These are phyloP conservation scores for Kuraishia borneana DNA, from an alignment of 805 yeast species.

Conservation along the genomic window DNA sequence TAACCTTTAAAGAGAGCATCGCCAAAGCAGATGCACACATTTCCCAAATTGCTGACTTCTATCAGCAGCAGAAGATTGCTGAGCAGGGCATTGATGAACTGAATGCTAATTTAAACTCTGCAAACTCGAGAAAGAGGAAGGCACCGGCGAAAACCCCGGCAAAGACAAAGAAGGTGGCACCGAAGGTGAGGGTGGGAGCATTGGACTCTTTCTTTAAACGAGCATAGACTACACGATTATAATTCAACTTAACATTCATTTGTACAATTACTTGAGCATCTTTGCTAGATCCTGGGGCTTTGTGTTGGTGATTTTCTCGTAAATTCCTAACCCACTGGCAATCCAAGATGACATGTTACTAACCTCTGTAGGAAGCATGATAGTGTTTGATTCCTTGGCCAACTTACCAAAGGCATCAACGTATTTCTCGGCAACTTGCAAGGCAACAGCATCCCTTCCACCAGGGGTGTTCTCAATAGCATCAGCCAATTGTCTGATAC, in stretches of 20 bases:
- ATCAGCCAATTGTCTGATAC: constrained; percentile 50
- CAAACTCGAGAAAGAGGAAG: constrained; percentile 12
- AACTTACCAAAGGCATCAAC: constrained; percentile 72
- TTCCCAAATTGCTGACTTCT: constrained; percentile 10
- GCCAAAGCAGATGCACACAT: constrained; percentile 6
- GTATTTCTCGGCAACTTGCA: constrained; percentile 77
- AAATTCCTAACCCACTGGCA: constrained; percentile 69
- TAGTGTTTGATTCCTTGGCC: constrained; percentile 73
- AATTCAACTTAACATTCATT: background rate
- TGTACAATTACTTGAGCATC: constrained; percentile 1
- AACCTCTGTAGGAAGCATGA: constrained; percentile 66
- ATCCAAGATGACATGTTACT: constrained; percentile 66
- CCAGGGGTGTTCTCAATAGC: constrained; percentile 62
- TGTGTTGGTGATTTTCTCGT: constrained; percentile 33
- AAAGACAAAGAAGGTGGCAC: constrained; percentile 19
- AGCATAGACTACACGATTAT: background rate
- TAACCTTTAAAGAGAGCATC: constrained; percentile 10
- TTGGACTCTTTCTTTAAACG: constrained; percentile 50
- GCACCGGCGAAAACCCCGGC: constrained; percentile 14
- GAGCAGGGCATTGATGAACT: constrained; percentile 19
- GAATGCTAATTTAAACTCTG: constrained; percentile 13
- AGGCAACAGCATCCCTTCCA: constrained; percentile 64
- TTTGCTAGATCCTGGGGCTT: constrained; percentile 2
- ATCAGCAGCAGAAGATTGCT: constrained; percentile 14
- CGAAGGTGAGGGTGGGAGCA: constrained; percentile 51